phyloP scores from a whole-genome alignment of 2,329 filamentous ascomycete genomes.

The Coniella vitis region DNA sequence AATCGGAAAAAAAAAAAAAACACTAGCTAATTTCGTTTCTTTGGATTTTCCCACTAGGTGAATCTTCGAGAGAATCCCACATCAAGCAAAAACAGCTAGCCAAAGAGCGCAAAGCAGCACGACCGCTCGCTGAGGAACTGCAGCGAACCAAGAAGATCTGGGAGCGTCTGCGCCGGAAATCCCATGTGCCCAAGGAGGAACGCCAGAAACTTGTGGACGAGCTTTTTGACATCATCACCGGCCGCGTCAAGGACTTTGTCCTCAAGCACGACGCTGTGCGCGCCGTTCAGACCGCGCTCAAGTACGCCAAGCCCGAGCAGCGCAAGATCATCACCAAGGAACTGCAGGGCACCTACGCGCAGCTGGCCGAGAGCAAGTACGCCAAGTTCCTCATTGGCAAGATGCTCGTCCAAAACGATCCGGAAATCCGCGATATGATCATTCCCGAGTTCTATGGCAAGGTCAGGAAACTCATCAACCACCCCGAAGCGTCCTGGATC shows the following conservation, averaged over 20 bases:
- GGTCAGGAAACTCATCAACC: conserved; percentile 88
- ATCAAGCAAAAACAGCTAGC: conserved; percentile 85
- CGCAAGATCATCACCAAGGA: conserved; percentile 81
- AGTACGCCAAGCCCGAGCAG: conserved; percentile 84
- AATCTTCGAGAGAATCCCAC: conserved; percentile 78
- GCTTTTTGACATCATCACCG: conserved; percentile 85
- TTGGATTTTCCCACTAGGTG: conserved; percentile 30
- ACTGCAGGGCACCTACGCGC: conserved; percentile 74
- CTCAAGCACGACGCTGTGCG: conserved; percentile 98
- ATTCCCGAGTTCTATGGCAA: conserved; percentile 93
- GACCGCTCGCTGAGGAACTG: conserved; percentile 87
- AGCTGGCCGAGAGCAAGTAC: conserved; percentile 89
- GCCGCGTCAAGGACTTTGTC: conserved; percentile 88
- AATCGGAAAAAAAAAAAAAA: background rate
- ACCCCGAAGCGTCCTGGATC: conserved; percentile 95
- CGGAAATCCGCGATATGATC: conserved; percentile 79
- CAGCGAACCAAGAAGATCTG: conserved; percentile 91
- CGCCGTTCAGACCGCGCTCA: conserved; percentile 92
- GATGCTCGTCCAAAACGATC: conserved; percentile 84
- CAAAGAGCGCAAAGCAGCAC: conserved; percentile 83
- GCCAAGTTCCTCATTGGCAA: conserved; percentile 97
- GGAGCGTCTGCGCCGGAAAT: conserved; percentile 89
- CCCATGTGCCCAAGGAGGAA: conserved; percentile 85
- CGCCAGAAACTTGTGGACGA: conserved; percentile 80
- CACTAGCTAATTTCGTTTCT: conserved; percentile 3